A percentile compares a stretch with the other conserved stretches of the same genome.
phyloP scores from a whole-genome alignment of 805 yeast species.

The Sugiyamaella americana region DNA sequence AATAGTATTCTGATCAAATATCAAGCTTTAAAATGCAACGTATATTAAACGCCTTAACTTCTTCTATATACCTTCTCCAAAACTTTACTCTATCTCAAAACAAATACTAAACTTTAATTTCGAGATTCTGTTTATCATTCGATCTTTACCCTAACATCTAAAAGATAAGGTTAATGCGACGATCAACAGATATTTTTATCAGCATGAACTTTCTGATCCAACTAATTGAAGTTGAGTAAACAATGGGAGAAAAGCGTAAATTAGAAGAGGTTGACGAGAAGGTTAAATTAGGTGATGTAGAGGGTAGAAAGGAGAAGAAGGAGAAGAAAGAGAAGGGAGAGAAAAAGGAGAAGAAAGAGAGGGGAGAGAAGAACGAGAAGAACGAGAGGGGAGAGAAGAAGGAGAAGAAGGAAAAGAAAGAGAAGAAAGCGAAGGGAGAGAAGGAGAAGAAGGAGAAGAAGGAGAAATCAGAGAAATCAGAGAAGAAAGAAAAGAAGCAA shows the following conservation, averaged over 20 bases:
- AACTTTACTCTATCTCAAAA: neutral
- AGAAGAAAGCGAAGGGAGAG: slow-evolving; percentile 4
- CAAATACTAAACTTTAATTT: neutral
- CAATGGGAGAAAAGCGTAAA: neutral
- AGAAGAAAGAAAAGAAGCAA: slow-evolving; percentile 8
- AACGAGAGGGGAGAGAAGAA: neutral
- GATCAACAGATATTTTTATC: too few relatives aligned
- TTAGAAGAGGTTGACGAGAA: neutral
- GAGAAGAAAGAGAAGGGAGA: slow-evolving; percentile 1
- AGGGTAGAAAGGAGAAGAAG: neutral
- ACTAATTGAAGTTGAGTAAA: neutral
- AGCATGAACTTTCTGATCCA: neutral
- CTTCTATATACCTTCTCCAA: too few relatives aligned
- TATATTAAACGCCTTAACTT: too few relatives aligned
- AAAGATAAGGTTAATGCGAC: neutral
- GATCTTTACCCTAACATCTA: neutral
- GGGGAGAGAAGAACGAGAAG: neutral
- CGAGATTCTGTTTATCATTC: neutral
- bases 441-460: slow-evolving; percentile 4
- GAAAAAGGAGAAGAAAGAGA: neutral
- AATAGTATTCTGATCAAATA: too few relatives aligned
- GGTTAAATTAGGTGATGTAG: neutral
- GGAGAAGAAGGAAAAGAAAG: slow-evolving; percentile 3
- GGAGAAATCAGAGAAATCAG: slow-evolving; percentile 5
- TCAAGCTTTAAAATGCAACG: too few relatives aligned